Evolutionary conservation across 352 stramenopile genomes (phyloP).

Genomic region (Globisporangium mamillatum): DNA sequence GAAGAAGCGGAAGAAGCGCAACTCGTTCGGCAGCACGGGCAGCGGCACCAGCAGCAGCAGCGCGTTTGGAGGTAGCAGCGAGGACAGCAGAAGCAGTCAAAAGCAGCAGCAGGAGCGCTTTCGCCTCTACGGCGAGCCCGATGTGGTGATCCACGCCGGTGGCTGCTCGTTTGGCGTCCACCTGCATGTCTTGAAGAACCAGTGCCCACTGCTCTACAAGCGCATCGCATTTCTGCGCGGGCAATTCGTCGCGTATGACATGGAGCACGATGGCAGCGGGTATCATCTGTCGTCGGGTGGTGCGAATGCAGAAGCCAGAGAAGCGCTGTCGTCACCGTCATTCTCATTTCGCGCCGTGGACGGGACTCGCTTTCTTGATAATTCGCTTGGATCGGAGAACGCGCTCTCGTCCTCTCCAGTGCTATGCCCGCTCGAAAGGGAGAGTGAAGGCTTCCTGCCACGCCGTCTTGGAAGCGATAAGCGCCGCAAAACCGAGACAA

Average conservation of each 20-base stretch:
- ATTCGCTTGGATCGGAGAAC: slow-evolving; percentile 6
- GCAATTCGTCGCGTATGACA: slow-evolving; percentile 10
- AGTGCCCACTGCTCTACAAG: slow-evolving; percentile 37
- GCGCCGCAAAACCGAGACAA: background rate
- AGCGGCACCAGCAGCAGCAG: slow-evolving; percentile 1
- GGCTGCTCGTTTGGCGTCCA: slow-evolving; percentile 52
- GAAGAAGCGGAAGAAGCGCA: slow-evolving; percentile 6
- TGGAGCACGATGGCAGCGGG: background rate
- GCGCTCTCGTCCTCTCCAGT: slow-evolving; percentile 11
- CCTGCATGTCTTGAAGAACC: slow-evolving; percentile 26
- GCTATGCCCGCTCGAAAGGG: slow-evolving; percentile 1
- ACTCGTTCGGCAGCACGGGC: slow-evolving; percentile 10
- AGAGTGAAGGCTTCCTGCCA: background rate
- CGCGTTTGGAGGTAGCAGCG: background rate
- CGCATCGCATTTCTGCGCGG: slow-evolving; percentile 27
- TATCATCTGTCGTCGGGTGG: background rate
- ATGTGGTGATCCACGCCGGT: slow-evolving; percentile 50
- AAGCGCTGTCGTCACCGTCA: background rate
- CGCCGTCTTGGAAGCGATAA: background rate
- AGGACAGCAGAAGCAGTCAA: background rate
- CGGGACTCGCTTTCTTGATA: background rate
- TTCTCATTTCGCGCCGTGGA: slow-evolving; percentile 9
- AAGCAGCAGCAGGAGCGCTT: background rate
- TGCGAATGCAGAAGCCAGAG: background rate
- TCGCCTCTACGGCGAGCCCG: slow-evolving; percentile 12